phyloP scores from a whole-genome alignment of 208 protist genomes.

The Novymonas esmeraldas region DNA sequence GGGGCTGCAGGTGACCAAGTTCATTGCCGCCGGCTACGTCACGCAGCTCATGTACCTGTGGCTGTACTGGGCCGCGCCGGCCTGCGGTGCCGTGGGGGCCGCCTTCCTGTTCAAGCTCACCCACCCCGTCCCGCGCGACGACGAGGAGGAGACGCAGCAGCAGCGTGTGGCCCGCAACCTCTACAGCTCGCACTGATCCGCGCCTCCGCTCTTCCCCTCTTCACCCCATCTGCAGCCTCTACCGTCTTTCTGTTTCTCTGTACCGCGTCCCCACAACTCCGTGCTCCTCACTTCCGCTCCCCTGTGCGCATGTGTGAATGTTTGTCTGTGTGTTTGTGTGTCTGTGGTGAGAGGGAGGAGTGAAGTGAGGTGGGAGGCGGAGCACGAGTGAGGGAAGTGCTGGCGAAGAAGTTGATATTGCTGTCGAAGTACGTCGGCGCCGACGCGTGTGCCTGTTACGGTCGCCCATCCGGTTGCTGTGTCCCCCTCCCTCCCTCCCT shows the following conservation, averaged over 20 bases:
- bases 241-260: not conserved
- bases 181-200: constrained; percentile 32
- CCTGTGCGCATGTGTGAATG: too few species aligned
- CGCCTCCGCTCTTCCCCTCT: not conserved
- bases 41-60: constrained; percentile 81
- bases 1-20: constrained; percentile 73
- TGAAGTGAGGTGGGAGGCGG: too few species aligned
- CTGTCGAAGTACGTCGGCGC: too few species aligned
- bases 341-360: too few species aligned
- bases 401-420: too few species aligned
- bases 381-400: too few species aligned
- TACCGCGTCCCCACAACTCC: not conserved
- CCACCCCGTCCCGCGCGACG: constrained; percentile 61
- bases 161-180: constrained; percentile 51
- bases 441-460: too few species aligned
- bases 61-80: constrained; percentile 83
- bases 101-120: constrained; percentile 80
- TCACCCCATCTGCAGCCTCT: not conserved
- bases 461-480: too few species aligned
- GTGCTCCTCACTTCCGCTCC: too few species aligned
- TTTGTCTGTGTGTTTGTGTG: too few species aligned
- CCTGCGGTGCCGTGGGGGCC: constrained; percentile 58
- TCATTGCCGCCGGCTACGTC: constrained; percentile 69
- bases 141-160: constrained; percentile 55
- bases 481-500: too few species aligned